A percentile compares a stretch with the other conserved stretches of the same genome.
Conservation (phyloP, 805 yeast genomes). For the Kodamaea restingae region DNA sequence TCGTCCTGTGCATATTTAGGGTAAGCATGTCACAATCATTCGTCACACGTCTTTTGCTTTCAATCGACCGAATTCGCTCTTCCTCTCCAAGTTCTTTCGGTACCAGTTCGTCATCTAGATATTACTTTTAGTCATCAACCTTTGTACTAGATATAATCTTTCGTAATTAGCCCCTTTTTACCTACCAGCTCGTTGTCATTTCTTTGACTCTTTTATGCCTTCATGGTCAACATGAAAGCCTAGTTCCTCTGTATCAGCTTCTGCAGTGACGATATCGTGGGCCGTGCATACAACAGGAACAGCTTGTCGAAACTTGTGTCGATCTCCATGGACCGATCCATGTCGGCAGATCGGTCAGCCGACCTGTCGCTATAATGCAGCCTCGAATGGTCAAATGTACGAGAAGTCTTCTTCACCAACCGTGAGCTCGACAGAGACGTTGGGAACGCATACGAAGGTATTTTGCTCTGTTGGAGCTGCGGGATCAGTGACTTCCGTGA, state of each 20-base stretch:
- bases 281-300: conserved; percentile 18
- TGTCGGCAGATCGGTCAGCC: not conserved
- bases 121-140: no score
- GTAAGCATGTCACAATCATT: no score
- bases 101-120: no score
- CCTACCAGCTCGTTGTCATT: no score
- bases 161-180: no score
- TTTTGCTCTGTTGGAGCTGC: conserved; percentile 10
- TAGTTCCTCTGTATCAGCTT: conserved; percentile 14
- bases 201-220: no score
- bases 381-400: conserved; percentile 1
- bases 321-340: conserved; percentile 4
- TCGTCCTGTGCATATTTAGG: no score
- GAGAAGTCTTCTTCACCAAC: conserved; percentile 1
- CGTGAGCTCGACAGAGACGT: conserved; percentile 6
- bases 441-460: conserved; percentile 6
- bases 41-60: no score
- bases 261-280: conserved; percentile 36
- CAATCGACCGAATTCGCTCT: no score
- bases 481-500: conserved; percentile 6
- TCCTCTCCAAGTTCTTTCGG: no score
- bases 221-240: not conserved
- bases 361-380: conserved; percentile 4
- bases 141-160: no score
- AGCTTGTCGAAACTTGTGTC: conserved; percentile 1